These are phyloP conservation scores for Chlorella variabilis DNA, from an alignment of 163 green algal species.

Conservation along the genomic window DNA sequence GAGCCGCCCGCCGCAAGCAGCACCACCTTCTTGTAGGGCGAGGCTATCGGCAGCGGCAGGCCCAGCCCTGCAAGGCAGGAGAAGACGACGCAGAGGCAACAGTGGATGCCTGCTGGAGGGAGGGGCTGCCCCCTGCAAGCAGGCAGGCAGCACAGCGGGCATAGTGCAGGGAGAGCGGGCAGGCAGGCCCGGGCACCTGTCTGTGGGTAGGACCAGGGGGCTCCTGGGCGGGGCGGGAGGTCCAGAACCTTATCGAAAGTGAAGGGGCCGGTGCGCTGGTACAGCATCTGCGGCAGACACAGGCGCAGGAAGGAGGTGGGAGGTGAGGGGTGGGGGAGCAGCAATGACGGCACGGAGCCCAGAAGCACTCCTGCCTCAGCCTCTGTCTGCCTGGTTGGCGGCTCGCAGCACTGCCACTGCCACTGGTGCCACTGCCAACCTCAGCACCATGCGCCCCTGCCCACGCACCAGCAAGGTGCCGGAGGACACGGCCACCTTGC, in stretches of 20 bases:
- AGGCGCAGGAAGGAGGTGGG: too few species aligned
- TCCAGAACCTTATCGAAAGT: background rate
- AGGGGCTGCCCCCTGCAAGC: background rate
- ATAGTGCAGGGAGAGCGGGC: too few species aligned
- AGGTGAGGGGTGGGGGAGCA: background rate
- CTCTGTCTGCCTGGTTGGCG: too few species aligned
- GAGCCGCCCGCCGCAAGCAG: slow-evolving; percentile 22
- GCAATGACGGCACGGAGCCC: too few species aligned
- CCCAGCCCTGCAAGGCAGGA: slow-evolving; percentile 1
- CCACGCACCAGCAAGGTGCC: slow-evolving; percentile 8
- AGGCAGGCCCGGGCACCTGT: background rate
- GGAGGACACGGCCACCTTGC: slow-evolving; percentile 6
- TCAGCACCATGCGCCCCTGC: too few species aligned
- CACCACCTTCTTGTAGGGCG: background rate
- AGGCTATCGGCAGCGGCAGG: background rate
- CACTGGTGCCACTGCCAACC: too few species aligned
- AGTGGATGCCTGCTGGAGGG: too few species aligned
- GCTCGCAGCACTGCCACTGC: too few species aligned
- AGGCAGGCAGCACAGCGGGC: too few species aligned
- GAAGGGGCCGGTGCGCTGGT: background rate
- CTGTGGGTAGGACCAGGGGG: slow-evolving; percentile 27
- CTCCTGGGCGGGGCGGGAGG: background rate
- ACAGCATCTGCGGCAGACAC: background rate
- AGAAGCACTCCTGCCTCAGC: too few species aligned
- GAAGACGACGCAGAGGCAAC: too few species aligned